Percentiles rank a stretch among this genome's conserved stretches.
Evolutionary conservation across 176 grass and related monocot species (phyloP).

Genomic region (Avena sativa): DNA sequence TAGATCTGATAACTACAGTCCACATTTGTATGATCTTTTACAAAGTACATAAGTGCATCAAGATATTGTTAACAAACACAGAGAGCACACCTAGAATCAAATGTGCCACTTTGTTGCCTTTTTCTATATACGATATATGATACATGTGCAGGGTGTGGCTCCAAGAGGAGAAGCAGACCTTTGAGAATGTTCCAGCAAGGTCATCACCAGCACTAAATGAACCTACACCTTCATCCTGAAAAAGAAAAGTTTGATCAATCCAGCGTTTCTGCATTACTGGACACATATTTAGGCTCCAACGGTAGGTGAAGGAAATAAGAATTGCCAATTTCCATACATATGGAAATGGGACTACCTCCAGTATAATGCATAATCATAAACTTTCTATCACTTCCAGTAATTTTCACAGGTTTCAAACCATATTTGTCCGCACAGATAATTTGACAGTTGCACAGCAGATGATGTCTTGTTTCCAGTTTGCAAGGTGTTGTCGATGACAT

Average conservation of each 20-base stretch:
- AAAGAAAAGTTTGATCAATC: conserved; percentile 30
- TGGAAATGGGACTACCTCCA: neutral
- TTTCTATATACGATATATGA: neutral
- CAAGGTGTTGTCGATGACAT: neutral
- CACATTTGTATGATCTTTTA: neutral
- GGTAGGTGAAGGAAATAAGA: neutral
- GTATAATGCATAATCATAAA: neutral
- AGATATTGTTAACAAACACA: neutral
- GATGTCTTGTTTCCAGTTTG: neutral
- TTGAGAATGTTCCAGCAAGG: conserved; percentile 62
- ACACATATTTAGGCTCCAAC: neutral
- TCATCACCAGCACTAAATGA: conserved; percentile 65
- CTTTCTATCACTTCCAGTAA: neutral
- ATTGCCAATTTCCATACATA: neutral
- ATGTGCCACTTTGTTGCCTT: neutral
- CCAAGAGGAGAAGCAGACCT: conserved; percentile 41
- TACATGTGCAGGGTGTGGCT: neutral
- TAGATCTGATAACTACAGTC: neutral
- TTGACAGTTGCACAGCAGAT: neutral
- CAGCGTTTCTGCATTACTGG: neutral
- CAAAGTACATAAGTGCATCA: neutral
- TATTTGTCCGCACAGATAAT: neutral
- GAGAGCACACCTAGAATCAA: neutral
- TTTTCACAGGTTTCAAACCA: neutral
- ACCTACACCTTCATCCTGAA: conserved; percentile 48